These are phyloP conservation scores for Panicum hallii DNA, from an alignment of 202 grass and related monocot genomes.

Conservation along the genomic window DNA sequence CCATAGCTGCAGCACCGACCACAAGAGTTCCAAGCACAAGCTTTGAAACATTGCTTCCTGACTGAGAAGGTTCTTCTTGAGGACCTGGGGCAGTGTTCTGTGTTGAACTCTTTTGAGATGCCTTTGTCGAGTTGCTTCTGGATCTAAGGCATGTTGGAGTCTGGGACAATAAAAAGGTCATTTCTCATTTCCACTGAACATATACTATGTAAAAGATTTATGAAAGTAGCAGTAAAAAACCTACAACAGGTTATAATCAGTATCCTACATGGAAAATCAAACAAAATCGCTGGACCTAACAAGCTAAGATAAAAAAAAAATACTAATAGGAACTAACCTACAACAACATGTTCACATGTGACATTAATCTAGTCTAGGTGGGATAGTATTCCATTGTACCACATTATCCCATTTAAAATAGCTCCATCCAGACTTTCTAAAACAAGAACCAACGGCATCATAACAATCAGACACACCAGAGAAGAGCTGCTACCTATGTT, in stretches of 20 bases:
- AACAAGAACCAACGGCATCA: slow-evolving; percentile 23
- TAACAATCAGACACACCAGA: background rate
- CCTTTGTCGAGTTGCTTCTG: slow-evolving; percentile 71
- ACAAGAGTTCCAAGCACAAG: slow-evolving; percentile 71
- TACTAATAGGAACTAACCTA: background rate
- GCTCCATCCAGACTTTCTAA: background rate
- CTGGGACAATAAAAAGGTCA: slow-evolving; percentile 53
- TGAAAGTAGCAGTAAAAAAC: slow-evolving; percentile 23
- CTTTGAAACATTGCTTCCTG: slow-evolving; percentile 62
- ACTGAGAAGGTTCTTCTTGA: slow-evolving; percentile 58
- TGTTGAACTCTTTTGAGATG: slow-evolving; percentile 61
- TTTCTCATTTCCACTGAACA: background rate
- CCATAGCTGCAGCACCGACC: slow-evolving; percentile 68
- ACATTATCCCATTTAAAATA: slow-evolving; percentile 6
- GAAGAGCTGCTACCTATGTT: slow-evolving; percentile 10
- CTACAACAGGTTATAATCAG: background rate
- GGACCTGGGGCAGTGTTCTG: slow-evolving; percentile 52
- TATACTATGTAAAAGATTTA: slow-evolving; percentile 2
- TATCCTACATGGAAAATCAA: slow-evolving; percentile 15
- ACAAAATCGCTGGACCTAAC: background rate
- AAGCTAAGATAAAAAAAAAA: slow-evolving; percentile 31
- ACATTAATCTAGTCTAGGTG: background rate
- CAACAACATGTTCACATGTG: slow-evolving; percentile 4
- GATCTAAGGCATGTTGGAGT: slow-evolving; percentile 56
- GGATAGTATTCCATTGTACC: background rate